Base-by-base conservation (phyloP, 73 alveolate species). In the Stentor roeselii region DNA sequence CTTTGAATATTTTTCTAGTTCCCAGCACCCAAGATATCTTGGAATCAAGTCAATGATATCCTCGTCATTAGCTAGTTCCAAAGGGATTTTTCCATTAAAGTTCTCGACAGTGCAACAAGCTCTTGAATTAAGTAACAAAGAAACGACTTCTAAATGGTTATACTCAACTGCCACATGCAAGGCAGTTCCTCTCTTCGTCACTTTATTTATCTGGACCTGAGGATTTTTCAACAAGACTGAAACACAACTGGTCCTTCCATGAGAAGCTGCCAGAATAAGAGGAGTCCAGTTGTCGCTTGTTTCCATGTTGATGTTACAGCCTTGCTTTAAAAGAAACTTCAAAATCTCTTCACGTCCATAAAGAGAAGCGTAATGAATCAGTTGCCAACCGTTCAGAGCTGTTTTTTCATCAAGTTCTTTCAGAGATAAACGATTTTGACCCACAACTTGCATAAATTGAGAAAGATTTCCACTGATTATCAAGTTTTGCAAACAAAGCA, bases 281-380 rank as follows among this genome's bases (percentile, higher is more conserved):
- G 80, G 80, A 0, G 80, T 67, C 80, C 80, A 67, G 41, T 27
- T 40, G 2, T 67, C 80, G 11, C 34, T 40, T 27, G 80, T 67
- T 67, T 67, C 80, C 34, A 11, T n/a, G 34, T 67, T 67, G 41
- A n/a, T 11, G 41, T 67, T 67, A n/a, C 80, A 67, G 27, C n/a
- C 37, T 34, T 30, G 37, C 21, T 30, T 67, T 11, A 67, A 21
- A 21, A 67, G 37, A n/a, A 30, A 27, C 14, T 34, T 32, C n/a
- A 67, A 21, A 30, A 67, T 21, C 27, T 32, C 37, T 67, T 67
- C 80, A 21, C 41, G n/a, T 2, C 80, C 80, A 2, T 67, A 67
- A n/a, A 21, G 34, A 32, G 41, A 67, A 30, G 41, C n/a, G 34
- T 67, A 67, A 67, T 67, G 80, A 67, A 67, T 21, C 80, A 67